Conservation (phyloP, 331 rosid species). For the Cydonia oblonga region DNA sequence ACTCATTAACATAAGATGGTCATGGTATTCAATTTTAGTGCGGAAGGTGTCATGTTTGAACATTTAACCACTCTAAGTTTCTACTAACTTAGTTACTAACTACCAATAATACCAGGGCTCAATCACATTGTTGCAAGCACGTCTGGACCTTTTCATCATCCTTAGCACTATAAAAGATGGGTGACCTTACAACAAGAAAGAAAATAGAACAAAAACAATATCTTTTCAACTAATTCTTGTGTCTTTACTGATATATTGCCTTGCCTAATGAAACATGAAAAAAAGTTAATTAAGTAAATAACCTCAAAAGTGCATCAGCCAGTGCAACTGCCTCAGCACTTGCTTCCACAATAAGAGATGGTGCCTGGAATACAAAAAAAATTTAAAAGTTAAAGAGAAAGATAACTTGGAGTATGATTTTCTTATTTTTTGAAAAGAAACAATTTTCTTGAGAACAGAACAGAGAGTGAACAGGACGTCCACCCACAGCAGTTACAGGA, state of each 20-base stretch:
- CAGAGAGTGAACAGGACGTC: no score
- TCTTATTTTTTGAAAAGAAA: no score
- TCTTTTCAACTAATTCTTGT: neutral
- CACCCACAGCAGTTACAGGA: no score
- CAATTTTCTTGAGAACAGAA: no score
- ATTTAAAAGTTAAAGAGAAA: conserved; percentile 16
- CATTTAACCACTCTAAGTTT: neutral
- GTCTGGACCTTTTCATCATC: neutral
- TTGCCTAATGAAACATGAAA: conserved; percentile 3
- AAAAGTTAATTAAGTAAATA: conserved; percentile 7
- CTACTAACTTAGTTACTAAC: neutral
- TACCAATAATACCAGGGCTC: neutral
- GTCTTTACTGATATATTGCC: no score
- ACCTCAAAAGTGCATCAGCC: conserved; percentile 88
- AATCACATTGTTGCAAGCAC: neutral
- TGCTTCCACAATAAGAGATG: conserved; percentile 76
- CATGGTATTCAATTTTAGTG: neutral
- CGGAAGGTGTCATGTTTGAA: neutral
- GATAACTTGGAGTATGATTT: neutral
- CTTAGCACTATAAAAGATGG: neutral
- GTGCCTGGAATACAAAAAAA: conserved; percentile 54
- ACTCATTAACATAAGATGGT: neutral
- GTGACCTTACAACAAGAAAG: no score
- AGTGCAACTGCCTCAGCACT: conserved; percentile 73
- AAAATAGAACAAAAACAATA: neutral